phyloP scores from a whole-genome alignment of 139 green algal species.

The Chlorella sp. region DNA sequence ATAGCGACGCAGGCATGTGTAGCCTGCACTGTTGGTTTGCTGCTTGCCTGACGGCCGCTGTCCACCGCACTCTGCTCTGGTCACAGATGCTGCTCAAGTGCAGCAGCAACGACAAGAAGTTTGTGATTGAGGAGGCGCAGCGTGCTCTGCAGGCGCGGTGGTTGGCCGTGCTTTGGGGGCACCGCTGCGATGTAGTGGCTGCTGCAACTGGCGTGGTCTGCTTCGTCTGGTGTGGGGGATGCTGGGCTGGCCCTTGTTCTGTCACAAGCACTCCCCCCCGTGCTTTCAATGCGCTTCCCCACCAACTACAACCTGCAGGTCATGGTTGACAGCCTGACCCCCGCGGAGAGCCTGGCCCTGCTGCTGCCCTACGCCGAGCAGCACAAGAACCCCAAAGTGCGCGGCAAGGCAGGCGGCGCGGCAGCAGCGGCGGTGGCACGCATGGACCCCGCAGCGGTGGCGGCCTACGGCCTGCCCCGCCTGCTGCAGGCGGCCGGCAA shows the following conservation, averaged over 20 bases:
- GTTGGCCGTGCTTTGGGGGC: background rate
- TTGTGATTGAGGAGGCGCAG: slow-evolving; percentile 72
- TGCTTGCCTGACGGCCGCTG: too few relatives aligned
- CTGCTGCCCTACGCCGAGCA: slow-evolving; percentile 59
- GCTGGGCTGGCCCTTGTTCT: too few relatives aligned
- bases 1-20: background rate
- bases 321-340: slow-evolving; percentile 28
- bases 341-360: slow-evolving; percentile 27
- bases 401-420: slow-evolving; percentile 45
- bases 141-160: slow-evolving; percentile 32
- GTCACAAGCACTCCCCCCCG: too few relatives aligned
- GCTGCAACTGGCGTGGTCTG: too few relatives aligned
- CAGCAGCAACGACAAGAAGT: slow-evolving; percentile 70
- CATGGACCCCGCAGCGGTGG: slow-evolving; percentile 25
- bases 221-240: too few relatives aligned
- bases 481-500: slow-evolving; percentile 37
- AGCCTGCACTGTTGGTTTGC: too few relatives aligned
- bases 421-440: slow-evolving; percentile 18
- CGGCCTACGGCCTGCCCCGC: slow-evolving; percentile 28
- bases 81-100: slow-evolving; percentile 57
- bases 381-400: slow-evolving; percentile 63
- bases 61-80: too few relatives aligned
- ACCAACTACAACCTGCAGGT: too few relatives aligned
- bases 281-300: too few relatives aligned
- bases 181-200: background rate